A percentile compares a stretch with the other conserved stretches of the same genome.
These are phyloP conservation scores for Pseudogymnoascus sp. DNA, from an alignment of 2,329 filamentous ascomycete genomes.

Conservation along the genomic window DNA sequence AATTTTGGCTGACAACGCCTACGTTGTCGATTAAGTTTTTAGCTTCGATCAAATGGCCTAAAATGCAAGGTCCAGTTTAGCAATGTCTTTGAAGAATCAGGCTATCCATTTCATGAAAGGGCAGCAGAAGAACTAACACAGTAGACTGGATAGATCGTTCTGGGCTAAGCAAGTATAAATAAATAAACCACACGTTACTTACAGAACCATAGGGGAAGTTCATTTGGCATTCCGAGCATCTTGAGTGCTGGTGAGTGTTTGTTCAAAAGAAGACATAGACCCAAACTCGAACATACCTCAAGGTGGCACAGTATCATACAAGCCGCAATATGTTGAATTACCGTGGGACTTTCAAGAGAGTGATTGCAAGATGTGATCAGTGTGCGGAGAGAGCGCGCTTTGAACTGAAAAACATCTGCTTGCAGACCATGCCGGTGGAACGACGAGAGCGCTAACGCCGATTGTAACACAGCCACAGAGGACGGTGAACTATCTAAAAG, in stretches of 20 bases:
- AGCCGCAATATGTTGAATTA: slow-evolving; percentile 21
- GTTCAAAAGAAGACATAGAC: slow-evolving; percentile 13
- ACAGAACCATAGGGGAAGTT: slow-evolving; percentile 18
- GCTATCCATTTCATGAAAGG: slow-evolving; percentile 13
- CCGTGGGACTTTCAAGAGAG: slow-evolving; percentile 15
- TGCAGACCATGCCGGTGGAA: slow-evolving; percentile 20
- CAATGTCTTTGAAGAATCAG: slow-evolving; percentile 17
- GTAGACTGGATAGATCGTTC: slow-evolving; percentile 14
- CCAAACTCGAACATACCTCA: slow-evolving; percentile 19
- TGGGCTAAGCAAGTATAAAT: slow-evolving; percentile 15
- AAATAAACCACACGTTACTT: slow-evolving; percentile 17
- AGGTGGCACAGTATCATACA: slow-evolving; percentile 21
- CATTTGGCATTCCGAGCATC: slow-evolving; percentile 19
- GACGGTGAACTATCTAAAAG: slow-evolving; percentile 20
- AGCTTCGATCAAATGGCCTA: slow-evolving; percentile 21
- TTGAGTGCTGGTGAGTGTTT: slow-evolving; percentile 17
- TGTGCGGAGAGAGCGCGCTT: slow-evolving; percentile 17
- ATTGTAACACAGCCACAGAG: slow-evolving; percentile 20
- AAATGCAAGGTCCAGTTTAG: slow-evolving; percentile 15
- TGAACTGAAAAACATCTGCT: slow-evolving; percentile 18
- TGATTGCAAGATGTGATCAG: slow-evolving; percentile 17
- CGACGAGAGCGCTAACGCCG: slow-evolving; percentile 20
- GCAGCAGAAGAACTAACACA: slow-evolving; percentile 13
- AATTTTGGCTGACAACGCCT: slow-evolving; percentile 14
- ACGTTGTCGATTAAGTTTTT: slow-evolving; percentile 18